Evolutionary conservation across 768 basidiomycete genomes (phyloP).

Genomic region (Royoungia palumana): DNA sequence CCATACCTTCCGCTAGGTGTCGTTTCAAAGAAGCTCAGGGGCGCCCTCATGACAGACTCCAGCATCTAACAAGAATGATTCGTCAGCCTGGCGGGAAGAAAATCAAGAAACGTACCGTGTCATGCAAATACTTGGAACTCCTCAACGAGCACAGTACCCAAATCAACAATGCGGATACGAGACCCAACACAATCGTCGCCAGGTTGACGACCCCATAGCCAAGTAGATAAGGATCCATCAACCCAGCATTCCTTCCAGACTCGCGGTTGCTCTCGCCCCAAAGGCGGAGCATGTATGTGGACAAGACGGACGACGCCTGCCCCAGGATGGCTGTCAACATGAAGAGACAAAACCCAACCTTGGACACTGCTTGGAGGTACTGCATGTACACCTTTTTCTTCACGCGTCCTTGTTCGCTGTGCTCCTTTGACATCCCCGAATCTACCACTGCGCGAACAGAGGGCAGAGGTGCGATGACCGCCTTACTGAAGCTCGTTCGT

Average conservation of each 20-base stretch:
- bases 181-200: slow-evolving; percentile 50
- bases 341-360: slow-evolving; percentile 64
- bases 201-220: slow-evolving; percentile 69
- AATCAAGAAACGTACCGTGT: slow-evolving; percentile 47
- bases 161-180: slow-evolving; percentile 58
- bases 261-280: slow-evolving; percentile 81
- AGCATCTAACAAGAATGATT: slow-evolving; percentile 56
- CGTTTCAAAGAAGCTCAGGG: slow-evolving; percentile 84
- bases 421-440: slow-evolving; percentile 60
- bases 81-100: not conserved
- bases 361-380: slow-evolving; percentile 80
- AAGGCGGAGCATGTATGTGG: slow-evolving; percentile 64
- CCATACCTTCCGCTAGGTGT: slow-evolving; percentile 80
- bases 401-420: slow-evolving; percentile 77
- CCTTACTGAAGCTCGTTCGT: slow-evolving; percentile 55
- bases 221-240: slow-evolving; percentile 53
- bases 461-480: slow-evolving; percentile 44
- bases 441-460: slow-evolving; percentile 38
- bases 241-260: slow-evolving; percentile 53
- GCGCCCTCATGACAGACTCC: slow-evolving; percentile 74
- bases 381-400: slow-evolving; percentile 70
- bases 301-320: slow-evolving; percentile 59
- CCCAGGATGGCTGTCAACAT: slow-evolving; percentile 49
- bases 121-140: slow-evolving; percentile 74
- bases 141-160: slow-evolving; percentile 76